Conservation (phyloP, 1,284 basidiomycete genomes). For the Fomitopsis palustris region DNA sequence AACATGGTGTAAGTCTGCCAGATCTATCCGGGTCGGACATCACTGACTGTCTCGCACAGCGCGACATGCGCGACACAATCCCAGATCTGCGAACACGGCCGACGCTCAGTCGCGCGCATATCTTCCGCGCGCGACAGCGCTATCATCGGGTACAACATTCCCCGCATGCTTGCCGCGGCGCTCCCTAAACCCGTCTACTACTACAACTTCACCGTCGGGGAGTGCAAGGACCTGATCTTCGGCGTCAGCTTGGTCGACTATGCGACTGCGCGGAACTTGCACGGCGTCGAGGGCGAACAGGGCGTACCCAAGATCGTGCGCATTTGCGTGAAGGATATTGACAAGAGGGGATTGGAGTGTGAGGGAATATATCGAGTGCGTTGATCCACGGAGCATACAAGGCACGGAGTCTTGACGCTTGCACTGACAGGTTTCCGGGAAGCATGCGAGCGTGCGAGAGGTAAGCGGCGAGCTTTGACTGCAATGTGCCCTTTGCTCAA, state of each 20-base stretch:
- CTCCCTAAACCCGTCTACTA: slow-evolving; percentile 70
- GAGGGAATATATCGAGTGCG: slow-evolving; percentile 86
- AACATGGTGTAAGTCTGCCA: slow-evolving; percentile 61
- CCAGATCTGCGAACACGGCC: slow-evolving; percentile 57
- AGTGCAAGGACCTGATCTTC: slow-evolving; percentile 88
- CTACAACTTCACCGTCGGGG: slow-evolving; percentile 82
- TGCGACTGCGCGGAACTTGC: slow-evolving; percentile 77
- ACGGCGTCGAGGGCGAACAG: slow-evolving; percentile 48
- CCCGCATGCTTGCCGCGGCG: slow-evolving; percentile 54
- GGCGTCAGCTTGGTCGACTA: slow-evolving; percentile 92
- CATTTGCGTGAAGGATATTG: slow-evolving; percentile 85
- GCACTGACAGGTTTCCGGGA: slow-evolving; percentile 65
- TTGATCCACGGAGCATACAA: not conserved
- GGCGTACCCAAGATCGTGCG: slow-evolving; percentile 77
- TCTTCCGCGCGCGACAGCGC: slow-evolving; percentile 68
- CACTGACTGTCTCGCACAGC: slow-evolving; percentile 31
- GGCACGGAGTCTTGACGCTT: not conserved
- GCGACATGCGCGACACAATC: slow-evolving; percentile 70
- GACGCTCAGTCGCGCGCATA: slow-evolving; percentile 58
- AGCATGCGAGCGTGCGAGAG: slow-evolving; percentile 81
- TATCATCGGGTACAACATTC: slow-evolving; percentile 50
- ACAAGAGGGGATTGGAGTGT: slow-evolving; percentile 72
- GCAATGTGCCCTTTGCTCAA: not conserved
- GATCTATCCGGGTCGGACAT: not conserved
- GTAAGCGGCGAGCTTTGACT: slow-evolving; percentile 36